Evolutionary conservation across 495 filamentous ascomycete species (phyloP), one percentile per base, ranked within the genome.

Genomic region (Penicillium macrosclerotiorum): DNA sequence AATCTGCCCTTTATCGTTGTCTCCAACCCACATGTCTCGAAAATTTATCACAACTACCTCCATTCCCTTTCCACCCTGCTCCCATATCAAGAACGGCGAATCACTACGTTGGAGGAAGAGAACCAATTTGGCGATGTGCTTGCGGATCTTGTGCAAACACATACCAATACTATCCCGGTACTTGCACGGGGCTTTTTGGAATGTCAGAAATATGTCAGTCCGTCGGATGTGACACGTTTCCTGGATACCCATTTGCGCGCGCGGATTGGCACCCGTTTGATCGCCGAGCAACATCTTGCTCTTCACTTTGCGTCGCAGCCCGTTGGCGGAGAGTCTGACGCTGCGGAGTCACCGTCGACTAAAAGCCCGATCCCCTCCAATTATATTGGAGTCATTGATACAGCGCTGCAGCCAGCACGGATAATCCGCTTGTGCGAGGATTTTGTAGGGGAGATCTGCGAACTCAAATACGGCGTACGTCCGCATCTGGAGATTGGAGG

Each of bases 371-470:
- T 75, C 19, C 68, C 80, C 8, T 78, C 81, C 0, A 84, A 82
- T 41, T 96, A 90, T 60, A 94, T 96, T 49, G 93, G 93, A n/a
- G 90, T 95, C 8, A 96, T 98, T 49, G 93, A 98, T 71, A 97
- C 93, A 0, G 84, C 85, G 1, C 69, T 98, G 16, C 87, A 84
- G 19, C 93, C 92, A 0, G 86, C 91, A 0, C 75, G 76, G 16
- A 88, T 88, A 23, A 77, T 97, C 39, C 81, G 88, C 45, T 74
- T 77, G 2, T 96, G 92, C 64, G 89, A 89, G 42, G 81, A 84
- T 46, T 93, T 94, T 54, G 93, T 98, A 0, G 84, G 86, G 30
- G 93, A 97, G 52, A 95, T 96, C 51, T 96, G 92, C 69, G 93
- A 98, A 69, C 75, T 97, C 14, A 89, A 90, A 31, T 98, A 96